Conservation (phyloP, 2,329 filamentous ascomycete genomes). For the Seiridium unicorne region DNA sequence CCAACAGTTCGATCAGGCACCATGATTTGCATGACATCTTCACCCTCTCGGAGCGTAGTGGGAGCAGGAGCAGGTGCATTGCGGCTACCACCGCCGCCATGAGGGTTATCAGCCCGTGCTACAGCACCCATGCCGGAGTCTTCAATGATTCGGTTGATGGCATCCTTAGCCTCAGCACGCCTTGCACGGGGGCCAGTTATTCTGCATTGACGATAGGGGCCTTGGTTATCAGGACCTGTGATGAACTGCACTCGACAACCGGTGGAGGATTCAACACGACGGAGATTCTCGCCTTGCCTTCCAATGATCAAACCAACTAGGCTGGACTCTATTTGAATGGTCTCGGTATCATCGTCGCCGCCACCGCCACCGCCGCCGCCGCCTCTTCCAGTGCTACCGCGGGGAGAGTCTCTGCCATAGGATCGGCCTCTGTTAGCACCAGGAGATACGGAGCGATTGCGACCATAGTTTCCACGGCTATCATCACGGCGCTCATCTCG, state of each 20-base stretch:
- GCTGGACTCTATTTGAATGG: conserved; percentile 81
- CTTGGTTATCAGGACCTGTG: conserved; percentile 68
- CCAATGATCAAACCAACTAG: conserved; percentile 90
- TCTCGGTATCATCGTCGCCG: conserved; percentile 72
- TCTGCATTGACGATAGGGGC: conserved; percentile 77
- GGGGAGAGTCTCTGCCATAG: conserved; percentile 57
- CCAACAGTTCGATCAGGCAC: conserved; percentile 91
- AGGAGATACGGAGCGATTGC: conserved; percentile 74
- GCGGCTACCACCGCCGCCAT: conserved; percentile 16
- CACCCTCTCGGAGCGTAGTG: conserved; percentile 66
- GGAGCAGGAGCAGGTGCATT: conserved; percentile 14
- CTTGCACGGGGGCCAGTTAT: conserved; percentile 73
- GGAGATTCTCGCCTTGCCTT: conserved; percentile 83
- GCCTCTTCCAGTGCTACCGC: conserved; percentile 45
- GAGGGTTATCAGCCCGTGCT: conserved; percentile 40
- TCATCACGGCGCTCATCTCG: conserved; percentile 80
- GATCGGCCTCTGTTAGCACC: conserved; percentile 49
- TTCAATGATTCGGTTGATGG: conserved; percentile 85
- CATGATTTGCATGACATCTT: conserved; percentile 90
- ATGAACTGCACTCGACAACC: conserved; percentile 86
- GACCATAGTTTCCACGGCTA: conserved; percentile 52
- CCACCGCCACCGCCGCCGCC: conserved; percentile 60
- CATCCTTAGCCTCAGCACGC: conserved; percentile 74
- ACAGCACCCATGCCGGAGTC: conserved; percentile 67
- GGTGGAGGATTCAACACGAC: conserved; percentile 80